Percentiles rank a stretch among this genome's conserved stretches.
Conservation (phyloP, 2,329 filamentous ascomycete genomes). For the Talaromyces verruculosus region DNA sequence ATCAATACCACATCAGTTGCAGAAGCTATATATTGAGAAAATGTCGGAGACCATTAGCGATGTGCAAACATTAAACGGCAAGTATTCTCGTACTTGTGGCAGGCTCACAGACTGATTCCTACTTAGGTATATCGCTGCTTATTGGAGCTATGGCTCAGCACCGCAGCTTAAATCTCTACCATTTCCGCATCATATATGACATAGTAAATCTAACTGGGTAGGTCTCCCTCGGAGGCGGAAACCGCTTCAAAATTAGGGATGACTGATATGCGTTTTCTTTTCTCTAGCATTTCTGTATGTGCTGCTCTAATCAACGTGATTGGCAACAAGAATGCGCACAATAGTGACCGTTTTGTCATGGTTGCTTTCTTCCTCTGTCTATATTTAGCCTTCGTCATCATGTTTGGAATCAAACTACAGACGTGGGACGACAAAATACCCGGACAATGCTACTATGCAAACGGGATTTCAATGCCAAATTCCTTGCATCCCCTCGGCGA, state of each 20-base stretch:
- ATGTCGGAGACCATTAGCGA: constrained; percentile 1
- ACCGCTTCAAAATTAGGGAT: neutral
- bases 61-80: constrained; percentile 14
- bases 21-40: neutral
- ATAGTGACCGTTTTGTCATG: neutral
- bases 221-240: neutral
- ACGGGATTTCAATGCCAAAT: neutral
- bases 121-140: neutral
- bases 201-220: constrained; percentile 9
- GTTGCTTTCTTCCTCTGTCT: neutral
- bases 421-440: neutral
- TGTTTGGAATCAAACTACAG: constrained; percentile 7
- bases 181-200: constrained; percentile 13
- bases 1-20: neutral
- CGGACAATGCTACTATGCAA: constrained; percentile 1
- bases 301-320: constrained; percentile 6
- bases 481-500: neutral
- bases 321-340: neutral
- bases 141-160: constrained; percentile 12
- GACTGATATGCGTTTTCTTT: neutral
- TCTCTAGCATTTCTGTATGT: constrained; percentile 4
- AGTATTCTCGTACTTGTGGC: neutral
- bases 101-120: neutral
- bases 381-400: constrained; percentile 1
- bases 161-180: neutral